phyloP scores from a whole-genome alignment of 1,284 basidiomycete genomes.

The Marasmius oreades region DNA sequence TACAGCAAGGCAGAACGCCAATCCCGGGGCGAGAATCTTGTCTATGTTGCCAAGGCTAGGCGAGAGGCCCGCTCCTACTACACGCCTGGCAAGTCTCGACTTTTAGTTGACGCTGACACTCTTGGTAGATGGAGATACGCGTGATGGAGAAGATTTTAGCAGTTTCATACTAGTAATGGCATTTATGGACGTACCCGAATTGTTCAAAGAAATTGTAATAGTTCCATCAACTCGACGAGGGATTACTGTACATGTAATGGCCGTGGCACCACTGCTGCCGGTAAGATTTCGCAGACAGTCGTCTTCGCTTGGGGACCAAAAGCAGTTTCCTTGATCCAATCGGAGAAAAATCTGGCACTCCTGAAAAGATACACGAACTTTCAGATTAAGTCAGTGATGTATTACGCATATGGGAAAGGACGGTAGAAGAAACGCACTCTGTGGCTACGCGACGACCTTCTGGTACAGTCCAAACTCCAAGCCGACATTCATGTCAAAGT shows the following conservation, averaged over 20 bases:
- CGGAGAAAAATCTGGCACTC: neutral
- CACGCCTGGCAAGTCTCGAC: neutral
- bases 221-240: neutral
- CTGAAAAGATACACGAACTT: neutral
- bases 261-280: no score
- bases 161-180: constrained; percentile 15
- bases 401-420: no score
- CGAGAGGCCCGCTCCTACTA: constrained; percentile 2
- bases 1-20: neutral
- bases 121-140: neutral
- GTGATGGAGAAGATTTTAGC: constrained; percentile 36
- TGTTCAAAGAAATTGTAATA: neutral
- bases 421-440: neutral
- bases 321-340: neutral
- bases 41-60: constrained; percentile 1
- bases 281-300: neutral
- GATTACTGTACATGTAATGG: no score
- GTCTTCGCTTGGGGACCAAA: neutral
- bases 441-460: neutral
- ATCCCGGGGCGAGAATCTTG: neutral
- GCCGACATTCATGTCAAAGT: no score
- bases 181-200: no score
- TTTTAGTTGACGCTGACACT: neutral
- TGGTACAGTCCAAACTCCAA: neutral
- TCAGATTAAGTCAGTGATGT: neutral